These are phyloP conservation scores for Ceratobasidium sp. DNA, from an alignment of 1,284 basidiomycete genomes.

Conservation along the genomic window DNA sequence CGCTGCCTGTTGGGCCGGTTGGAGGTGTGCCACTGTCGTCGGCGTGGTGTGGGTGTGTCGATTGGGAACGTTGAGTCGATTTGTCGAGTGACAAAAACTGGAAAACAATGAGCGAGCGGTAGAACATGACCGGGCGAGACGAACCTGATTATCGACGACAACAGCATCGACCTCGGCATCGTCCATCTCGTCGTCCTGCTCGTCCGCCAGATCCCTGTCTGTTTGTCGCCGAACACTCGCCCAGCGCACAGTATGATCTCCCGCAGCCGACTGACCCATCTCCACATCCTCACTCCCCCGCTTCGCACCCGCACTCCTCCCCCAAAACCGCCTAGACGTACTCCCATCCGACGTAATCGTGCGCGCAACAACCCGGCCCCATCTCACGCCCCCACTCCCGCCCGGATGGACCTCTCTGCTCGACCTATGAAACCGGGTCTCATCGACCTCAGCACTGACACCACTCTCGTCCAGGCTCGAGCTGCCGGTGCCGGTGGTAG, in stretches of 20 bases:
- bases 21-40: constrained; percentile 33
- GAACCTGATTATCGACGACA: constrained; percentile 37
- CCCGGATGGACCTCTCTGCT: neutral
- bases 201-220: neutral
- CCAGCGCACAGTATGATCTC: constrained; percentile 13
- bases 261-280: constrained; percentile 12
- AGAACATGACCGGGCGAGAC: neutral
- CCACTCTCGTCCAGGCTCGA: constrained; percentile 25
- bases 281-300: constrained; percentile 16
- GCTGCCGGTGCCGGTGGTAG: constrained; percentile 30
- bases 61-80: constrained; percentile 30
- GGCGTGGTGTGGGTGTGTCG: constrained; percentile 20
- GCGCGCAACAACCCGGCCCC: constrained; percentile 29
- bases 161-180: constrained; percentile 51
- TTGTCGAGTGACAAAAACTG: constrained; percentile 36
- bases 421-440: neutral
- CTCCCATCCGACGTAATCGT: constrained; percentile 34
- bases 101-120: neutral
- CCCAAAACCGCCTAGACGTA: constrained; percentile 4
- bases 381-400: constrained; percentile 18
- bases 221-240: constrained; percentile 5
- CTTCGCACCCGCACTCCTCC: neutral
- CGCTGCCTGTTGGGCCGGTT: constrained; percentile 29
- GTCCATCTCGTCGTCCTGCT: constrained; percentile 21
- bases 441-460: neutral